These are phyloP conservation scores for Boletus pseudopeckii DNA, from an alignment of 768 basidiomycete genomes.

Conservation along the genomic window DNA sequence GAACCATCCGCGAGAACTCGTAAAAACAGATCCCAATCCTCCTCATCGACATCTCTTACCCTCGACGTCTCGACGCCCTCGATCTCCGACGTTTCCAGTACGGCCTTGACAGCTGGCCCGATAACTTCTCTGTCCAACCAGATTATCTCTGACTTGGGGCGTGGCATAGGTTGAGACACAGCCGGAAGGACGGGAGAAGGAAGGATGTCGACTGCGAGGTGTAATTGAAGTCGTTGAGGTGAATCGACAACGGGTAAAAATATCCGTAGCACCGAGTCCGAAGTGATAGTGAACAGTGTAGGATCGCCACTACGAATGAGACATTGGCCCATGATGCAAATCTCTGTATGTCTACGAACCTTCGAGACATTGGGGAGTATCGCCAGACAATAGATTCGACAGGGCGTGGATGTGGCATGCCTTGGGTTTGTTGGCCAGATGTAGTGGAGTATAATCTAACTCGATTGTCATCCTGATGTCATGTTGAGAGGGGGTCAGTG, in stretches of 20 bases:
- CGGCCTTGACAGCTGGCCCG: conserved; percentile 42
- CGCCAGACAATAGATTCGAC: conserved; percentile 73
- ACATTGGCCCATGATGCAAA: conserved; percentile 1
- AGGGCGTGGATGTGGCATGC: conserved; percentile 69
- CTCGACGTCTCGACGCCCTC: conserved; percentile 31
- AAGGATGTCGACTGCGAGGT: conserved; percentile 69
- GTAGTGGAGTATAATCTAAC: conserved; percentile 72
- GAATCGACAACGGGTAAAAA: conserved; percentile 87
- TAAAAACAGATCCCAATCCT: conserved; percentile 77
- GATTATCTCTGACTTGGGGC: conserved; percentile 52
- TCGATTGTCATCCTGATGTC: conserved; percentile 47
- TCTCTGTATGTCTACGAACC: conserved; percentile 37
- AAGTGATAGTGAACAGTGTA: conserved; percentile 79
- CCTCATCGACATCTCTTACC: conserved; percentile 62
- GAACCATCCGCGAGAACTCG: conserved; percentile 71
- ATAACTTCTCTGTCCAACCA: conserved; percentile 68
- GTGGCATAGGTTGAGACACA: conserved; percentile 23
- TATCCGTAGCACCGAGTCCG: conserved; percentile 77
- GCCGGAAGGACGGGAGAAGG: conserved; percentile 51
- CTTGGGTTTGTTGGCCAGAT: conserved; percentile 64
- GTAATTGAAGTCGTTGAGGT: conserved; percentile 80
- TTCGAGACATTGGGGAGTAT: conserved; percentile 61
- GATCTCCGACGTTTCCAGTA: conserved; percentile 35
- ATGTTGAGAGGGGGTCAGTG: conserved; percentile 5
- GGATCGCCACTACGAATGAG: conserved; percentile 57